Base-by-base conservation (phyloP, 768 basidiomycete genomes). In the Suillus discolor region DNA sequence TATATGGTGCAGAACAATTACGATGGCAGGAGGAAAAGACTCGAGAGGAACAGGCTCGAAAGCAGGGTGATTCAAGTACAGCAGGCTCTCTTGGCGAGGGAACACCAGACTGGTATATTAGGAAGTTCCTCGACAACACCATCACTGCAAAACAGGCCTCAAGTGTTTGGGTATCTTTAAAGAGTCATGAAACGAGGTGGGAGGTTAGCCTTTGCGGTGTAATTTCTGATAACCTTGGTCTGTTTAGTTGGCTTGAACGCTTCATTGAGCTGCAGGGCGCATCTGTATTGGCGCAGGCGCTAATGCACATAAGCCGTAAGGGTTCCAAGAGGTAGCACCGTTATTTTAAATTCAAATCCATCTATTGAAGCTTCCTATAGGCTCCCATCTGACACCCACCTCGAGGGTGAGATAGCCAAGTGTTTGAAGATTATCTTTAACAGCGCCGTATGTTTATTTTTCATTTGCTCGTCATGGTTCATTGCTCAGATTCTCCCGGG, bases 31-130 rank as follows among this genome's bases (percentile, higher is more conserved):
- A 90, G 57, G 89, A 89, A 70, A 87, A 85, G 71, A 84, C 81
- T 67, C 83, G 87, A 70, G 85, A 89, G 67, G 87, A 88, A 64
- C 87, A 88, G 70, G 77, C 82, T 25, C 85, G 80, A 73, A 87
- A 81, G 72, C 88, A 88, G 71, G 79, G 79, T 7, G 90, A 91
- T 67, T 73, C 82, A 4, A 87, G 89, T 7, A 85, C 86, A 63
- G 70, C 86, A 8, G 77, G 79, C 7, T 75, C 83, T 25, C 83
- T 87, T 25, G 77, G 85, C 25, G 86, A 88, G 63, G 89, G 91
- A 67, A 87, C 91, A 11, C 95, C 96, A 1, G 92, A 97, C 75
- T 97, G 92, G 91, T 98, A 95, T 74, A 87, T 99, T 68, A 87
- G 89, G 76, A 94, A 90, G 77, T 94, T 97, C 74, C 81, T 98